Base-by-base conservation (phyloP, 2,329 filamentous ascomycete genomes). In the Fusarium concolor region DNA sequence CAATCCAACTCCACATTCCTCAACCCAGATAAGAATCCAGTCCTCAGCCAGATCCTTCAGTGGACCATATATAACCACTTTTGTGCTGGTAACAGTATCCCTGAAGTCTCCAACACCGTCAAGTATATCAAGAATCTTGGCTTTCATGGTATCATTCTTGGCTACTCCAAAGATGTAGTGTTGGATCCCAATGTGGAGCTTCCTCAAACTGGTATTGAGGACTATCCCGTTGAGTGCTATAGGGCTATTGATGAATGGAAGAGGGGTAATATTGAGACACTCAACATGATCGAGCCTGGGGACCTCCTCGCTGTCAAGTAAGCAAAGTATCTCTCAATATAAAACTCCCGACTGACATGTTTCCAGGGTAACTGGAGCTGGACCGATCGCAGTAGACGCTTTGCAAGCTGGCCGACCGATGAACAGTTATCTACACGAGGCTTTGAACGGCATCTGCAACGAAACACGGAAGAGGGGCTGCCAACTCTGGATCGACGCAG, bases 301-400 rank as follows among this genome's bases (percentile, higher is more conserved):
- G 88, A 90, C 56, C 88, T 87, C 63, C 83, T 90, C 1, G 86
- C 87, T 0, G 75, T 90, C 38, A 90, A 90, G 78, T 84, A 71
- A 69, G 77, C 15, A 7, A 31, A n/a, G 10, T n/a, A 15, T 29
- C 6, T 1, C 8, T 2, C 3, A 3, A 1, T 3, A 8, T 1
- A 28, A 0, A 3, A 33, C 31, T 2, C 12, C 8, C 0, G 10
- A 4, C 57, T 64, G 9, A 72, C 38, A 15, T 18, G 8, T 0
- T n/a, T 6, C 3, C 2, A 82, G 79, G 56, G 74, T 80, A 0
- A 83, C 81, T 17, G 82, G 82, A 6, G 81, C 80, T 8, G 82
- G 82, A 0, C 76, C 77, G 0, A 71, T 76, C 3, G 80, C 82
- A 1, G 77, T 79, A 0, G 66, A 76, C 15, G 78, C 79, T 0